A percentile compares a stretch with the other conserved stretches of the same genome.
These are phyloP conservation scores for Alternaria longipes DNA, from an alignment of 2,329 filamentous ascomycete species.

Conservation along the genomic window DNA sequence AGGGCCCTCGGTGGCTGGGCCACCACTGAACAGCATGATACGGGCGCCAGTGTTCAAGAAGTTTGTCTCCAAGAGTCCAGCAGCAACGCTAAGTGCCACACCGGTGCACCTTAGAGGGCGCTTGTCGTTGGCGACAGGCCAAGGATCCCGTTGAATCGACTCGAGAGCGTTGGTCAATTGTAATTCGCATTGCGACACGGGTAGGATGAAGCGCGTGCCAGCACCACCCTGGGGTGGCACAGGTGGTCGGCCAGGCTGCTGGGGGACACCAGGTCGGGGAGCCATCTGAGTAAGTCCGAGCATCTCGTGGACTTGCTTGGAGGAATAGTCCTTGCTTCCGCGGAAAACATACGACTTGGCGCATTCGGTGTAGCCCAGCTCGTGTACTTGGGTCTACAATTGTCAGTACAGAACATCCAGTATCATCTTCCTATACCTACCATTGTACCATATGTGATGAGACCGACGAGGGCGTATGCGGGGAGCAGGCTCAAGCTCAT, in stretches of 20 bases:
- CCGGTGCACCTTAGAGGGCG: slow-evolving; percentile 91
- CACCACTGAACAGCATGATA: slow-evolving; percentile 97
- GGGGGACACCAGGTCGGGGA: slow-evolving; percentile 73
- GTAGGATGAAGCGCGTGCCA: slow-evolving; percentile 88
- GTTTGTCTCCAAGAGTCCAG: slow-evolving; percentile 89
- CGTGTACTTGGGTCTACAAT: slow-evolving; percentile 85
- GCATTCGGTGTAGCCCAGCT: slow-evolving; percentile 97
- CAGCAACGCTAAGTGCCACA: slow-evolving; percentile 93
- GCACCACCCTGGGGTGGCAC: slow-evolving; percentile 73
- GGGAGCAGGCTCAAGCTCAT: slow-evolving; percentile 85
- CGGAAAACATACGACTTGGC: slow-evolving; percentile 99
- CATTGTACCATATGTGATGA: slow-evolving; percentile 94
- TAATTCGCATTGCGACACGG: slow-evolving; percentile 95
- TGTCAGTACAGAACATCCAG: slow-evolving; percentile 23
- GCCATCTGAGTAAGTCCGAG: slow-evolving; percentile 80
- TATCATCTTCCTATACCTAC: slow-evolving; percentile 55
- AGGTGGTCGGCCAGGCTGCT: slow-evolving; percentile 76
- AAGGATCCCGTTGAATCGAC: slow-evolving; percentile 94
- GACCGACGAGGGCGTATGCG: slow-evolving; percentile 80
- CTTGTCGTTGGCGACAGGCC: slow-evolving; percentile 94
- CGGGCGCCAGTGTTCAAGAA: slow-evolving; percentile 95
- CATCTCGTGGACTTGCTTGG: slow-evolving; percentile 99
- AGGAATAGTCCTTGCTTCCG: slow-evolving; percentile 96
- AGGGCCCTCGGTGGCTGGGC: slow-evolving; percentile 92
- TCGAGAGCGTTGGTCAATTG: slow-evolving; percentile 96